Conservation (phyloP, 148 eudicot species). For the Amaranthus hypochondriacus region DNA sequence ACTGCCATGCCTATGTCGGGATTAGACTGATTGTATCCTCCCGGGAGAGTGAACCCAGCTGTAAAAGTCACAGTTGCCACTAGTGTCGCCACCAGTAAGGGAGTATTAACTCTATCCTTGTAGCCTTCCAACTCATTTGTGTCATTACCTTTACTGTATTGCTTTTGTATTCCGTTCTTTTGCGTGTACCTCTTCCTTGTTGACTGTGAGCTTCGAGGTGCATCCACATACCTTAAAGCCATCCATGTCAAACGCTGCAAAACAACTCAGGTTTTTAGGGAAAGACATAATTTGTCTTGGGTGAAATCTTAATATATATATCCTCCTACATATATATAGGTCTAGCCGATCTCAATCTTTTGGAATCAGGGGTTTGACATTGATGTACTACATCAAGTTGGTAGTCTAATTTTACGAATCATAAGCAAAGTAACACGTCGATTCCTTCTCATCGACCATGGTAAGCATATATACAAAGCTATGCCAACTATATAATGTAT, state of each 20-base stretch:
- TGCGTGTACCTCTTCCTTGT: neutral
- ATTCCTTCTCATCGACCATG: too few species aligned
- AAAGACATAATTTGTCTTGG: too few species aligned
- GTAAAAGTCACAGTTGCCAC: conserved; percentile 31
- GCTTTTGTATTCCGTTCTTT: neutral
- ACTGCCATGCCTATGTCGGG: conserved; percentile 19
- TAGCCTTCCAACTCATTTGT: conserved; percentile 10
- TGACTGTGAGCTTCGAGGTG: conserved; percentile 18
- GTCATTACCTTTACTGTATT: neutral
- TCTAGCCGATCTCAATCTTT: too few species aligned
- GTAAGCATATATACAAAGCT: too few species aligned
- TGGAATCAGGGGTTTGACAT: too few species aligned
- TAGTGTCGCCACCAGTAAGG: conserved; percentile 23
- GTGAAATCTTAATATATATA: too few species aligned
- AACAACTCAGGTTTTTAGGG: neutral
- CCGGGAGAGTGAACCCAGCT: conserved; percentile 24
- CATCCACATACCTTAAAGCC: conserved; percentile 18
- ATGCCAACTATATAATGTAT: too few species aligned
- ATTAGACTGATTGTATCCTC: conserved; percentile 4
- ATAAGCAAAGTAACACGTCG: too few species aligned
- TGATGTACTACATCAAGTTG: too few species aligned
- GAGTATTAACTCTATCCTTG: conserved; percentile 22
- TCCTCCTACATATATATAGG: too few species aligned
- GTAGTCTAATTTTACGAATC: too few species aligned
- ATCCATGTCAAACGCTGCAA: conserved; percentile 25